Evolutionary conservation across 805 yeast species (phyloP).

Genomic region (Spathaspora gorwiae): DNA sequence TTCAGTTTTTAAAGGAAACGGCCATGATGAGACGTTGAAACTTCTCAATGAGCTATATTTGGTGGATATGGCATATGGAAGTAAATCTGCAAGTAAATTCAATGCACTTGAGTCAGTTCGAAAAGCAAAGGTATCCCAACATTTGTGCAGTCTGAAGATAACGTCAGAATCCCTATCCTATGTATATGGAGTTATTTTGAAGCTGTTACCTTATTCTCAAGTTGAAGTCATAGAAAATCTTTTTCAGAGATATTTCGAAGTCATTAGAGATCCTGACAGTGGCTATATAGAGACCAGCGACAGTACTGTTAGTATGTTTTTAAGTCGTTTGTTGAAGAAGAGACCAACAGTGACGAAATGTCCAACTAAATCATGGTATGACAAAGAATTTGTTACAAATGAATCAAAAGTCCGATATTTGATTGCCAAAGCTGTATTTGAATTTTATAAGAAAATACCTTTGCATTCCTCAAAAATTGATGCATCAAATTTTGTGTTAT

Average conservation of each 20-base stretch:
- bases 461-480: constrained; percentile 13
- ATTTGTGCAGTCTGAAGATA: constrained; percentile 17
- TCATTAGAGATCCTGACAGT: neutral
- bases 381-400: neutral
- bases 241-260: constrained; percentile 17
- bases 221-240: constrained; percentile 11
- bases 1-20: constrained; percentile 18
- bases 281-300: neutral
- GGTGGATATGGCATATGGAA: constrained; percentile 21
- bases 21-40: constrained; percentile 10
- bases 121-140: constrained; percentile 28
- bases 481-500: constrained; percentile 23
- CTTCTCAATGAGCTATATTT: constrained; percentile 24
- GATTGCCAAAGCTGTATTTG: constrained; percentile 24
- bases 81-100: constrained; percentile 12
- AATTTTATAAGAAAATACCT: constrained; percentile 16
- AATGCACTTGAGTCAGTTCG: constrained; percentile 14
- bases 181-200: constrained; percentile 21
- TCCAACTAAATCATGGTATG: neutral
- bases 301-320: constrained; percentile 6
- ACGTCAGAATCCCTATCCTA: constrained; percentile 16
- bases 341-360: constrained; percentile 10
- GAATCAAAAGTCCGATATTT: constrained; percentile 13
- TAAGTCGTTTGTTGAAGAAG: constrained; percentile 21
- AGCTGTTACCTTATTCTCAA: constrained; percentile 11